phyloP scores from a whole-genome alignment of 768 basidiomycete species.

The Grammothele lineata region DNA sequence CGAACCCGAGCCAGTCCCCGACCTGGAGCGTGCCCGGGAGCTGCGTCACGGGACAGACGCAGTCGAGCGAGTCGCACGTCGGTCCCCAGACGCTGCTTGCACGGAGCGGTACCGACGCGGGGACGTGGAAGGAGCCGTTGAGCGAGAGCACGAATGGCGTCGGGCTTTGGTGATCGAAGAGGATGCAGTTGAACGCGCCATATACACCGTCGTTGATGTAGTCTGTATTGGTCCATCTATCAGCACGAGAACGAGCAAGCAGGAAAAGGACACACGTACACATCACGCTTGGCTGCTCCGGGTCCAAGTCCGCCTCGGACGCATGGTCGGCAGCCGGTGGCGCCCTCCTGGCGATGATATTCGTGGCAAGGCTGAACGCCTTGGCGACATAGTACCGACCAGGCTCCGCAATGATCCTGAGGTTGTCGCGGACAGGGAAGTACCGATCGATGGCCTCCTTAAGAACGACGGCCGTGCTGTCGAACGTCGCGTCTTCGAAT shows the following conservation, averaged over 20 bases:
- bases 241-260: background rate
- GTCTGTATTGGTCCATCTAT: slow-evolving; percentile 67
- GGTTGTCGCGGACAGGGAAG: slow-evolving; percentile 68
- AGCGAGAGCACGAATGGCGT: slow-evolving; percentile 78
- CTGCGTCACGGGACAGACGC: slow-evolving; percentile 62
- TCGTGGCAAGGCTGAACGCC: slow-evolving; percentile 89
- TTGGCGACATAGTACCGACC: slow-evolving; percentile 91
- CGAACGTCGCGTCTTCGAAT: slow-evolving; percentile 87
- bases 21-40: slow-evolving; percentile 72
- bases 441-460: slow-evolving; percentile 65
- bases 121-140: slow-evolving; percentile 59
- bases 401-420: slow-evolving; percentile 92
- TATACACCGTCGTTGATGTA: slow-evolving; percentile 99
- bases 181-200: slow-evolving; percentile 93
- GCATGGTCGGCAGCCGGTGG: slow-evolving; percentile 36
- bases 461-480: slow-evolving; percentile 69
- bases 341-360: slow-evolving; percentile 87
- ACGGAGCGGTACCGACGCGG: slow-evolving; percentile 39
- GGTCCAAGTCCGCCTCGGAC: slow-evolving; percentile 21
- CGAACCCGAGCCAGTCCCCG: slow-evolving; percentile 98
- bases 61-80: slow-evolving; percentile 97
- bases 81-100: slow-evolving; percentile 92
- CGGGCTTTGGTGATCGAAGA: slow-evolving; percentile 86
- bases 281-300: slow-evolving; percentile 68
- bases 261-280: slow-evolving; percentile 50